Evolutionary conservation across 2,329 filamentous ascomycete species (phyloP), one percentile per base, ranked within the genome.

Genomic region (Ceratocystis variospora): DNA sequence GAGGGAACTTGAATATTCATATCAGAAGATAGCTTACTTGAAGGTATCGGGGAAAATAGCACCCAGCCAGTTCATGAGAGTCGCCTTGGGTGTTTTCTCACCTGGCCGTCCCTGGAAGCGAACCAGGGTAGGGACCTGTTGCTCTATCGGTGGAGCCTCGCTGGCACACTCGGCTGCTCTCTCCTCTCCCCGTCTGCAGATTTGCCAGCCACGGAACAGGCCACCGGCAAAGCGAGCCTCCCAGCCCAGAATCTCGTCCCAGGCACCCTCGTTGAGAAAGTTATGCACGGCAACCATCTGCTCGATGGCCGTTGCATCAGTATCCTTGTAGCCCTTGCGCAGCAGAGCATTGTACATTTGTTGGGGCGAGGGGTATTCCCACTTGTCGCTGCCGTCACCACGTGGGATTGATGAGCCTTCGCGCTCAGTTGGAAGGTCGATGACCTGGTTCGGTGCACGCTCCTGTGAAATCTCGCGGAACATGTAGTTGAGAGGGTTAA

Each of bases 281-380:
- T 99, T 99, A 80, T 99, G 94, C 10, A 97, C 90, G 0, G 90
- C 88, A 5, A 99, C 94, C 94, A 99, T 99, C 73, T 87, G 87
- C 76, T 96, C 92, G 15, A 99, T 92, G 2, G 92, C 91, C 22
- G 93, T 94, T 65, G 90, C 84, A 66, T 96, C 92, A 0, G 94
- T 97, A 74, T 97, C 92, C 0, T 88, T 91, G 76, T 96, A 94
- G 67, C 94, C 94, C 77, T 99, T 99, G 70, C 94, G 87, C 69
- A 97, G 79, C 77, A 99, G 87, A 6, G 94, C 94, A 73, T 99
- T 97, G 81, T 97, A 99, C 94, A 99, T 99, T 77, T 99, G 94
- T 78, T 99, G 94, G 0, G 94, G 93, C 0, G 91, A 96, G 0
- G 94, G 94, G 74, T 99, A 99, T 76, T 97, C 94, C 94, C 94